Base-by-base conservation (phyloP, 2,329 filamentous ascomycete genomes). In the Fusarium nisikadoi region DNA sequence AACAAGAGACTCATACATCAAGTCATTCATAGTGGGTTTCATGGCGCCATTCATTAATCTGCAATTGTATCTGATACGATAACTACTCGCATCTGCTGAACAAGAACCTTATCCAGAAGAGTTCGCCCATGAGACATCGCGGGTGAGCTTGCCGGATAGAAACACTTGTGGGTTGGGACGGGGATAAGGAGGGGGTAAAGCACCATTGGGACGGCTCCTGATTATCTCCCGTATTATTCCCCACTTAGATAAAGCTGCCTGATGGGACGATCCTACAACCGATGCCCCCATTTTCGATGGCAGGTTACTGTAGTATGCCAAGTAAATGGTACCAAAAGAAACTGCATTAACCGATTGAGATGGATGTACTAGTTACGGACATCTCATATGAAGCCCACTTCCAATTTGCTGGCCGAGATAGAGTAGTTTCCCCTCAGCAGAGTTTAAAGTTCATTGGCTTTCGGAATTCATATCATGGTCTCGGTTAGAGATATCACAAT, bases 211-310 rank as follows among this genome's bases (percentile, higher is more conserved):
- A 25, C 11, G 2, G 16, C 20, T 17, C 20, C 17, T 52, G 35
- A 33, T 58, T 58, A 53, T 53, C 55, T 52, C 12, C 29, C 29
- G 27, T 13, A 10, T 9, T 19, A 8, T 17, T 19, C 55, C 55
- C 55, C 45, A 58, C 55, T n/a, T 20, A 58, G 55, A 41, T 58
- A 58, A 58, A 53, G 20, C 45, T 25, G n/a, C 20, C 1, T 19
- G 35, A 31, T 39, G 27, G 8, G 39, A 25, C 8, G 17, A 20
- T 29, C 43, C 12, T 58, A 52, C 17, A 39, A 10, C 19, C 20
- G 4, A n/a, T 20, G 35, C 43, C 55, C 55, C 55, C 55, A 58
- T 58, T 39, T 25, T 49, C 10, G 55, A 39, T 53, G 33, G 27
- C 7, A 49, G 7, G 33, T 35, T 7, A 25, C 9, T 52, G 9